Evolutionary conservation across 257 asterid genomes (phyloP).

Genomic region (Solanum piurae): DNA sequence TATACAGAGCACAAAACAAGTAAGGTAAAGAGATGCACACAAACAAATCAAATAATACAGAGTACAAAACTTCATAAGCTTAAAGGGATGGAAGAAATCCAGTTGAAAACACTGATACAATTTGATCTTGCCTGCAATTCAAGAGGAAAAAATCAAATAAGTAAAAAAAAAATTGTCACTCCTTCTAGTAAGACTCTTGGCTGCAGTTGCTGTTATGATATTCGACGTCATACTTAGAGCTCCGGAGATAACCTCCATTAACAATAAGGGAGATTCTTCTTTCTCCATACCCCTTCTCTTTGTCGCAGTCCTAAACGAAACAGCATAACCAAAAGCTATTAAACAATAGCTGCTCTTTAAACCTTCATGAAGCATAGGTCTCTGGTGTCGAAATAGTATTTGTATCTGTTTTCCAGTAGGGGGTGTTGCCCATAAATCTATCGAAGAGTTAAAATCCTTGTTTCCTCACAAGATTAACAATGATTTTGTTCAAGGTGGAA

Average conservation of each 20-base stretch:
- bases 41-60: neutral
- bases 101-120: neutral
- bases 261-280: neutral
- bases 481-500: constrained; percentile 44
- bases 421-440: neutral
- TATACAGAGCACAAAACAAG: too few relatives aligned
- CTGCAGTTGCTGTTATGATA: neutral
- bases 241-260: neutral
- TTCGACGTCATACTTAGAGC: neutral
- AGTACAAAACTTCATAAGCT: neutral
- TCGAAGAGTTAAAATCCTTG: constrained; percentile 49
- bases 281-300: neutral
- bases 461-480: constrained; percentile 64
- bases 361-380: neutral
- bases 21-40: neutral
- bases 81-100: neutral
- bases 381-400: neutral
- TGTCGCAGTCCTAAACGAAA: neutral
- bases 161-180: neutral
- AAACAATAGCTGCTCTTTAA: neutral
- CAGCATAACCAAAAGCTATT: neutral
- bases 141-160: neutral
- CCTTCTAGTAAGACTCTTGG: neutral
- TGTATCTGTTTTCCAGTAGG: neutral
- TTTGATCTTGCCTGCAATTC: neutral